A percentile compares a stretch with the other conserved stretches of the same genome.
These are phyloP conservation scores for Volutella citrinella DNA, from an alignment of 2,329 filamentous ascomycete species.

Conservation along the genomic window DNA sequence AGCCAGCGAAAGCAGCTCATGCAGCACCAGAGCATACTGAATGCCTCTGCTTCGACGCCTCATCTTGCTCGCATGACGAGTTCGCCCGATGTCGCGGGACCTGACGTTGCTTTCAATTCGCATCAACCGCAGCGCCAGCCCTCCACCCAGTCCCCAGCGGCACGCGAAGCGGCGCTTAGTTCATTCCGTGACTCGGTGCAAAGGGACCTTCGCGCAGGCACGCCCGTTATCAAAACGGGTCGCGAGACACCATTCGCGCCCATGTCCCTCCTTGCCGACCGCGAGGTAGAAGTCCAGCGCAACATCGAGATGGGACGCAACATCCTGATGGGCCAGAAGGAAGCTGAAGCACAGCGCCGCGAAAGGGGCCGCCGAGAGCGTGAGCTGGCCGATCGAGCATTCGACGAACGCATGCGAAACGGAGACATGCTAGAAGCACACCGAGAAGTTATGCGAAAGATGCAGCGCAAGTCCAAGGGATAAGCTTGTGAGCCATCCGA, in stretches of 20 bases:
- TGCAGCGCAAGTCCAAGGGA: constrained; percentile 58
- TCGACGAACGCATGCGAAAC: constrained; percentile 74
- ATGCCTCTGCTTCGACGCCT: constrained; percentile 26
- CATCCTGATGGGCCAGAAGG: constrained; percentile 58
- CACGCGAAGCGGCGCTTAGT: constrained; percentile 59
- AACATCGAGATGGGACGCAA: constrained; percentile 54
- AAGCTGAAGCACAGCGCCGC: constrained; percentile 58
- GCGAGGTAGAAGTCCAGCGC: constrained; percentile 41
- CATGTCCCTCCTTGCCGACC: constrained; percentile 30
- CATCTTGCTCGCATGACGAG: constrained; percentile 23
- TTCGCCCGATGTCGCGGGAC: constrained; percentile 25
- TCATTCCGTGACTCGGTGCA: constrained; percentile 65
- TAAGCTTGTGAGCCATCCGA: too few species aligned
- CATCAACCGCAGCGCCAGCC: constrained; percentile 52
- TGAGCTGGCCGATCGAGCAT: constrained; percentile 57
- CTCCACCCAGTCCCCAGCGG: constrained; percentile 38
- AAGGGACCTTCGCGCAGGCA: constrained; percentile 52
- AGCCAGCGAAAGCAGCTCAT: constrained; percentile 64
- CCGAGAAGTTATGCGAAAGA: constrained; percentile 72
- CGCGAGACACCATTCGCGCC: constrained; percentile 39
- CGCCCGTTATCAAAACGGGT: constrained; percentile 31
- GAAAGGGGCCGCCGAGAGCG: constrained; percentile 57
- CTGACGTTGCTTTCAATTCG: constrained; percentile 44
- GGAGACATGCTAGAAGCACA: constrained; percentile 74
- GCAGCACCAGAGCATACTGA: constrained; percentile 48